Conservation (phyloP, 176 grass and related monocot genomes). For the Triticum turgidum region DNA sequence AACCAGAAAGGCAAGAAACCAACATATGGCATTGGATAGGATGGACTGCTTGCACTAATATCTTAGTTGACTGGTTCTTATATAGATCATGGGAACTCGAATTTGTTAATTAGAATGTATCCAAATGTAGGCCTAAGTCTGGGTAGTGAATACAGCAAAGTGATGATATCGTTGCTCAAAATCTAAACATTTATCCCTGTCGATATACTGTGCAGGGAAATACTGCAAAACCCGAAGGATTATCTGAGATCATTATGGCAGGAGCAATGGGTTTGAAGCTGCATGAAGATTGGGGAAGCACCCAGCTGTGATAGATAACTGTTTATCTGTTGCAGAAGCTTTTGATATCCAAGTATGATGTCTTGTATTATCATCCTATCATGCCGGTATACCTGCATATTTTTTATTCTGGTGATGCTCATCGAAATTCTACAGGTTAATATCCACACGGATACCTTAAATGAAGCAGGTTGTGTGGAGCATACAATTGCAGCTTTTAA, state of each 20-base stretch:
- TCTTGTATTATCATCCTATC: constrained; percentile 25
- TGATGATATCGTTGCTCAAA: background rate
- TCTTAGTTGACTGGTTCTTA: background rate
- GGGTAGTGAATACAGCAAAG: background rate
- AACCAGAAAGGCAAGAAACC: constrained; percentile 7
- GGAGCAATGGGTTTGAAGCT: constrained; percentile 96
- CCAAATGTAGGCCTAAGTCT: background rate
- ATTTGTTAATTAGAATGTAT: background rate
- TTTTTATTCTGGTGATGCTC: constrained; percentile 20
- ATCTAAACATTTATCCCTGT: background rate
- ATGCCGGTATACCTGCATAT: background rate
- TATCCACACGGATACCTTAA: constrained; percentile 97
- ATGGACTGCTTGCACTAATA: background rate
- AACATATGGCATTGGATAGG: background rate
- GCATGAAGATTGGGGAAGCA: constrained; percentile 99
- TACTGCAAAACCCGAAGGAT: constrained; percentile 82
- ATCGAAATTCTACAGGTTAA: constrained; percentile 72
- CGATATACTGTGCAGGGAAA: constrained; percentile 60
- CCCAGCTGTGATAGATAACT: constrained; percentile 86
- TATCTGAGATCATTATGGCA: constrained; percentile 83
- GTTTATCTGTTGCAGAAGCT: constrained; percentile 79
- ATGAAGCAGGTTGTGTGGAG: constrained; percentile 96
- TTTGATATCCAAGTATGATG: constrained; percentile 83
- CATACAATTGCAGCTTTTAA: constrained; percentile 95
- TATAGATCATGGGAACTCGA: background rate